These are phyloP conservation scores for Aureococcus anophagefferens DNA, from an alignment of 108 stramenopile species.

Conservation along the genomic window DNA sequence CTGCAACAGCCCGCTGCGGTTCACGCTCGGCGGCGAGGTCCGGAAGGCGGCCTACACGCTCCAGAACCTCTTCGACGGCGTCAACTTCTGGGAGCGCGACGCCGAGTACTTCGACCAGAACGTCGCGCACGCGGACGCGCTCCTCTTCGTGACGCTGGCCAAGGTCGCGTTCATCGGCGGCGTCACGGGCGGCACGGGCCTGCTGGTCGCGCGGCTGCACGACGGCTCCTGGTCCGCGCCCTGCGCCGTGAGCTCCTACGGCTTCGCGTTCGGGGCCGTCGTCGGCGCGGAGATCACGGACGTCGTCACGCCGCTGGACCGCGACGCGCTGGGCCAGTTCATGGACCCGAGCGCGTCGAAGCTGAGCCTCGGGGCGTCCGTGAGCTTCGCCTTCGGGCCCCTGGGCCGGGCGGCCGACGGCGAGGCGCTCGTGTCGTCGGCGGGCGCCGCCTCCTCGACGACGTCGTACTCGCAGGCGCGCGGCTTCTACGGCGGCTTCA, in stretches of 20 bases:
- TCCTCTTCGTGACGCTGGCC: slow-evolving; percentile 22
- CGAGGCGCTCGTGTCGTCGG: slow-evolving; percentile 39
- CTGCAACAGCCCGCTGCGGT: background rate
- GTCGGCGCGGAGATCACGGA: slow-evolving; percentile 36
- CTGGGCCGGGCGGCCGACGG: slow-evolving; percentile 78
- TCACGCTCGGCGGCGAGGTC: background rate
- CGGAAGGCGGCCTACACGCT: background rate
- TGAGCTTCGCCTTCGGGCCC: slow-evolving; percentile 79
- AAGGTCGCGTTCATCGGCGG: slow-evolving; percentile 21
- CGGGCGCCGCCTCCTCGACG: slow-evolving; percentile 44
- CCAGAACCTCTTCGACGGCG: background rate
- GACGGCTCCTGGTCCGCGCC: slow-evolving; percentile 65
- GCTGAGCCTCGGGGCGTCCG: slow-evolving; percentile 59
- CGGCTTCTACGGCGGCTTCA: slow-evolving; percentile 85
- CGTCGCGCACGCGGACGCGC: slow-evolving; percentile 6
- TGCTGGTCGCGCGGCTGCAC: slow-evolving; percentile 16
- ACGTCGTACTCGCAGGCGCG: slow-evolving; percentile 80
- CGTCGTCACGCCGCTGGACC: background rate
- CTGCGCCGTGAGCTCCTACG: slow-evolving; percentile 67
- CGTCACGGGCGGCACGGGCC: slow-evolving; percentile 17
- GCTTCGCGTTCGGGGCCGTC: slow-evolving; percentile 59
- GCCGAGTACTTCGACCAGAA: slow-evolving; percentile 7
- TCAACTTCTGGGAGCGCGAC: background rate
- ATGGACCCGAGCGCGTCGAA: background rate
- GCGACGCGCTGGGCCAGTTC: background rate